A percentile compares a stretch with the other conserved stretches of the same genome.
Evolutionary conservation across 169 alveolate species (phyloP).

Genomic region (Plasmodium malariae): DNA sequence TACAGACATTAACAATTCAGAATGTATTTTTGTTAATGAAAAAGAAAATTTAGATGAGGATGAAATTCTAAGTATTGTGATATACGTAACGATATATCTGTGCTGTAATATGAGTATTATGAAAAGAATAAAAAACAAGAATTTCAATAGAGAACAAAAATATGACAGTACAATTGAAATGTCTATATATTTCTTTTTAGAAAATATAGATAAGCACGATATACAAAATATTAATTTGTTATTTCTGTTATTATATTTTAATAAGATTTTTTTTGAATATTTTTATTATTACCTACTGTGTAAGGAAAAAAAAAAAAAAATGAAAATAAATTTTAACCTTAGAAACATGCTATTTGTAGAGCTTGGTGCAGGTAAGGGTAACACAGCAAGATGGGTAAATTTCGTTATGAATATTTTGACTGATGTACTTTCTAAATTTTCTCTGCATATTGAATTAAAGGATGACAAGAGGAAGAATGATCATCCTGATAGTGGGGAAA

Average conservation of each 20-base stretch:
- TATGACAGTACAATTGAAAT: background rate
- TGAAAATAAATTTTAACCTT: background rate
- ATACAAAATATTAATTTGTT: slow-evolving; percentile 60
- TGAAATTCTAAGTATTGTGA: slow-evolving; percentile 40
- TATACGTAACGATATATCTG: slow-evolving; percentile 29
- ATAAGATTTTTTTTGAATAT: background rate
- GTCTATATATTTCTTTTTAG: slow-evolving; percentile 33
- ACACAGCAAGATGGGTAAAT: slow-evolving; percentile 63
- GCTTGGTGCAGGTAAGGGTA: slow-evolving; percentile 63
- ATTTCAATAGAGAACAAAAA: slow-evolving; percentile 9
- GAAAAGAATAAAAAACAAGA: slow-evolving; percentile 43
- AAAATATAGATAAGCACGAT: slow-evolving; percentile 57
- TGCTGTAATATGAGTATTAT: slow-evolving; percentile 53
- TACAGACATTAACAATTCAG: too few relatives aligned
- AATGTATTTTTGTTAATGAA: background rate
- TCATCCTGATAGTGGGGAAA: too few relatives aligned
- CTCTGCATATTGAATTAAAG: too few relatives aligned
- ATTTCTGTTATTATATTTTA: slow-evolving; percentile 47
- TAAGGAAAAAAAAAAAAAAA: background rate
- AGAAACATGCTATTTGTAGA: slow-evolving; percentile 28
- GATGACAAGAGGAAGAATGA: too few relatives aligned
- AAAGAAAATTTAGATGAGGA: background rate
- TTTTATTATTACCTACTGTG: slow-evolving; percentile 13
- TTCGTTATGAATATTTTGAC: slow-evolving; percentile 47
- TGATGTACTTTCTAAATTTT: too few relatives aligned